phyloP scores from a whole-genome alignment of 257 asterid genomes.

The Plantago ovata region DNA sequence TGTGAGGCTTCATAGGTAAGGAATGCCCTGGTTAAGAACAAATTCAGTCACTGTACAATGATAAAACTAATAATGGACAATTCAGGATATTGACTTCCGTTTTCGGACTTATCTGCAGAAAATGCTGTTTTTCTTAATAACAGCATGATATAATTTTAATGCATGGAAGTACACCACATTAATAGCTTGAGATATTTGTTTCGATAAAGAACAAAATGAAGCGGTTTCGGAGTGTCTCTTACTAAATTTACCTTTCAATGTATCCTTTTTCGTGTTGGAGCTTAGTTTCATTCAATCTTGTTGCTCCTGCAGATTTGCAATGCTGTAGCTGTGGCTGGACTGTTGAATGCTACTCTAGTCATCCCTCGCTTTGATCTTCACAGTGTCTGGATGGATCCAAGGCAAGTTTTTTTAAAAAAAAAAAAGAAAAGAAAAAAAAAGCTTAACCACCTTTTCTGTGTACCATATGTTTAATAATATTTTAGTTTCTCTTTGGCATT shows the following conservation, averaged over 20 bases:
- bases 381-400: slow-evolving; percentile 82
- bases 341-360: slow-evolving; percentile 71
- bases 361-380: slow-evolving; percentile 76
- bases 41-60: too few species aligned
- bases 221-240: background rate
- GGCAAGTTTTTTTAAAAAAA: too few species aligned
- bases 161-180: too few species aligned
- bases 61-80: too few species aligned
- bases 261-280: background rate
- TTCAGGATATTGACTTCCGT: too few species aligned
- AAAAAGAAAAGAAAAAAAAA: too few species aligned
- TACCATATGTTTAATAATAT: background rate
- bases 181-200: background rate
- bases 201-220: background rate
- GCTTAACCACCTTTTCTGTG: background rate
- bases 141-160: too few species aligned
- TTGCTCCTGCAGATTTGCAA: slow-evolving; percentile 63
- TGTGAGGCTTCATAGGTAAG: too few species aligned
- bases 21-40: too few species aligned
- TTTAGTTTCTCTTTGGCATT: slow-evolving; percentile 16
- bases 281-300: slow-evolving; percentile 5
- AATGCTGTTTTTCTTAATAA: too few species aligned
- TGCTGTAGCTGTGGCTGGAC: slow-evolving; percentile 87
- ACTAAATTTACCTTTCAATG: slow-evolving; percentile 1
- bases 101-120: too few species aligned